Evolutionary conservation across 2,329 filamentous ascomycete species (phyloP), one percentile per base, ranked within the genome.

Genomic region (Lachnellula arida): DNA sequence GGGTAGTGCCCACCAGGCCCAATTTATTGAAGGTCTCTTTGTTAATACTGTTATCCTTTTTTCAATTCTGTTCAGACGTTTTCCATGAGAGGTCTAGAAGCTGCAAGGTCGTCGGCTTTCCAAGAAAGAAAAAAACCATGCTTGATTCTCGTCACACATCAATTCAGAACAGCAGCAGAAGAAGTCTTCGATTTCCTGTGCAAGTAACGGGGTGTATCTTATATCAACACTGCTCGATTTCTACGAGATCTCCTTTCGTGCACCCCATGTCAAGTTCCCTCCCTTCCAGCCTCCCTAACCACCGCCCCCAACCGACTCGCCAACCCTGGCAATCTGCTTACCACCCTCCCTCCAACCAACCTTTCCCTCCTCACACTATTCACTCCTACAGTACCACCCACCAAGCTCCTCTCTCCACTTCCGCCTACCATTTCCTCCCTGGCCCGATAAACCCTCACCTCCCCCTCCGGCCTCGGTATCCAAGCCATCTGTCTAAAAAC

Each of bases 291-390:
- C 37, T 35, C 22, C 47, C 9, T 22, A 17, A 60, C 34, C 46
- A 49, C 52, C 14, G 50, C 55, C 43, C 49, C 37, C 34, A 64
- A 47, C 43, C 54, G 55, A 2, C 53, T 57, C n/a, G 62, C 39
- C 58, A 65, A 55, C 6, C 61, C 64, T 5, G 56, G 48, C 32
- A 66, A 61, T 19, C 59, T 53, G 23, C 56, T 62, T 22, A 28
- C 22, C 4, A 55, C 40, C 11, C 28, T 54, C 15, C 47, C 51
- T 14, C n/a, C 42, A 23, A 35, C 28, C 42, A 37, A 37, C 19
- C 15, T 34, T 40, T 58, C 51, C 25, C 55, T 56, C 54, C 46
- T 59, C 9, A 48, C 49, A 47, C 48, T 44, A 4, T 25, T 22
- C 7, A 58, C 50, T 25, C 51, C 23, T 5, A 42, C 53, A 4